phyloP scores from a whole-genome alignment of 768 basidiomycete species.

The Podaxis rugospora region DNA sequence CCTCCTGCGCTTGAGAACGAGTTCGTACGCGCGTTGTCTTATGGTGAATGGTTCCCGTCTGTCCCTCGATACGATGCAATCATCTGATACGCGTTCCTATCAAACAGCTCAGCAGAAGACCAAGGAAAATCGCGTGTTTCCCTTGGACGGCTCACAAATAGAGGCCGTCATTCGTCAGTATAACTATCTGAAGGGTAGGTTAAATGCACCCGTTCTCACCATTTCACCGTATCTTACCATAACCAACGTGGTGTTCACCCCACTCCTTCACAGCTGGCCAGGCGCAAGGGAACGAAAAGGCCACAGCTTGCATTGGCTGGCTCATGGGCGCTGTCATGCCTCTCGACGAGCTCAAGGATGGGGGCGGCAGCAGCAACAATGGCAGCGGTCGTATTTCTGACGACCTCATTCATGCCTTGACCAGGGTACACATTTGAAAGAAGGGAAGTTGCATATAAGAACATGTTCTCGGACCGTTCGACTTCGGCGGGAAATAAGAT shows the following conservation, averaged over 20 bases:
- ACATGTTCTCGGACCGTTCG: not conserved
- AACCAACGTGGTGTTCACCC: not conserved
- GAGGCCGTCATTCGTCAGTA: constrained; percentile 34
- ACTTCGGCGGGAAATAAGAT: not conserved
- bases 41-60: constrained; percentile 22
- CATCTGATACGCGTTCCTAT: constrained; percentile 17
- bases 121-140: constrained; percentile 26
- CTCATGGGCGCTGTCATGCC: constrained; percentile 42
- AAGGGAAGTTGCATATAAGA: not conserved
- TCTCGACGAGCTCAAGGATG: constrained; percentile 24
- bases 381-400: constrained; percentile 16
- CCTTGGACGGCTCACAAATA: constrained; percentile 32
- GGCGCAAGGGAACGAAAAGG: constrained; percentile 22
- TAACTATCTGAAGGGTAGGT: constrained; percentile 30
- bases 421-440: constrained; percentile 25
- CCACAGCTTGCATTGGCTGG: constrained; percentile 31
- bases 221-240: not conserved
- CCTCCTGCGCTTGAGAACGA: constrained; percentile 30
- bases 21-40: constrained; percentile 27
- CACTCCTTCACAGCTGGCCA: constrained; percentile 21
- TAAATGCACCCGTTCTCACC: not conserved
- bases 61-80: not conserved
- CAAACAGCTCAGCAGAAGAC: constrained; percentile 23
- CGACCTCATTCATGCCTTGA: constrained; percentile 29
- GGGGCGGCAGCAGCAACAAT: constrained; percentile 11